These are phyloP conservation scores for Kazachstania sp. DNA, from an alignment of 1,139 yeast genomes.

Conservation along the genomic window DNA sequence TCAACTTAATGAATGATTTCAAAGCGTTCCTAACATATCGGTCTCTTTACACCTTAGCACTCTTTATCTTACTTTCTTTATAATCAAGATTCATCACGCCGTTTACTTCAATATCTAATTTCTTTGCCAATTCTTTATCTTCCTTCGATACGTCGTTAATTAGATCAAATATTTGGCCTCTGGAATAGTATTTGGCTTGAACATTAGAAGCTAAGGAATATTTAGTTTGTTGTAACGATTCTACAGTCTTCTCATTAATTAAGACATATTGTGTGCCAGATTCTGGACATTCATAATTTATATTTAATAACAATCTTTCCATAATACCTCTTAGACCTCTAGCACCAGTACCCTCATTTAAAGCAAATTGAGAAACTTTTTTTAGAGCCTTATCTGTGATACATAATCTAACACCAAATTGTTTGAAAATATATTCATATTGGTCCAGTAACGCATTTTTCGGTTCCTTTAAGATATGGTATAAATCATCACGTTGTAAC, in stretches of 20 bases:
- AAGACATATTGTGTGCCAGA: conserved; percentile 41
- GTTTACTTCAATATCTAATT: conserved; percentile 28
- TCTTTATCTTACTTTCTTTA: background rate
- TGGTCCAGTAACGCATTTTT: conserved; percentile 43
- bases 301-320: conserved; percentile 41
- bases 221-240: conserved; percentile 29
- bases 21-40: too few relatives aligned
- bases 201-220: conserved; percentile 30
- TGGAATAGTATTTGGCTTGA: conserved; percentile 36
- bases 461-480: conserved; percentile 43
- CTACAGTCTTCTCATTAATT: conserved; percentile 35
- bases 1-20: background rate
- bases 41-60: background rate
- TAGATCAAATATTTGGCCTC: conserved; percentile 34
- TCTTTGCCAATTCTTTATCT: conserved; percentile 30
- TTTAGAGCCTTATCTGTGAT: conserved; percentile 39
- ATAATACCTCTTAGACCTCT: conserved; percentile 45
- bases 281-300: conserved; percentile 48
- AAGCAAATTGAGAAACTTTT: conserved; percentile 39
- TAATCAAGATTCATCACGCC: conserved; percentile 7
- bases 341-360: conserved; percentile 46
- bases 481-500: conserved; percentile 36
- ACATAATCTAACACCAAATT: conserved; percentile 40
- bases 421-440: conserved; percentile 41
- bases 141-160: conserved; percentile 34